These are phyloP conservation scores for Acorus gramineus DNA, from an alignment of 106 monocot species.

Conservation along the genomic window DNA sequence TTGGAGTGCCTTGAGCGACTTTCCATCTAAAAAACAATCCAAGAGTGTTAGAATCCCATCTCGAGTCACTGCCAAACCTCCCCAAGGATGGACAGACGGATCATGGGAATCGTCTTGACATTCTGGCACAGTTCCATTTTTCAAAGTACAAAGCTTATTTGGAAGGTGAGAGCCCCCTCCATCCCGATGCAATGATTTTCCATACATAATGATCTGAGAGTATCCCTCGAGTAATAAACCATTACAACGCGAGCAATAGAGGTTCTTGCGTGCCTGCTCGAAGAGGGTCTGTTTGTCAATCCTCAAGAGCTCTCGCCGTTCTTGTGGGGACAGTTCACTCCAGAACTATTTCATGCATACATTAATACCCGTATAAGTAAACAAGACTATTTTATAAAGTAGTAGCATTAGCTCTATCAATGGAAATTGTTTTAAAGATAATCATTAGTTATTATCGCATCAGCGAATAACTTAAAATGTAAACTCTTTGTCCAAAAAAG, in stretches of 20 bases:
- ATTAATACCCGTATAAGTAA: neutral
- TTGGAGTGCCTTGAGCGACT: slow-evolving; percentile 49
- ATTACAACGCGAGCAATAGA: slow-evolving; percentile 97
- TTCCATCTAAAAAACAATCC: slow-evolving; percentile 61
- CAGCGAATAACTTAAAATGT: no score
- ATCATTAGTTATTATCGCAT: no score
- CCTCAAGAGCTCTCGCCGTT: slow-evolving; percentile 56
- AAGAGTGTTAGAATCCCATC: slow-evolving; percentile 77
- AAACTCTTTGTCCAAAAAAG: no score
- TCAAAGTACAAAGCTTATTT: slow-evolving; percentile 15
- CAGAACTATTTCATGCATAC: slow-evolving; percentile 51
- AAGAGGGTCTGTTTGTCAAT: slow-evolving; percentile 88
- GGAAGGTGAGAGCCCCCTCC: slow-evolving; percentile 6
- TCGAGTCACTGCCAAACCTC: slow-evolving; percentile 67
- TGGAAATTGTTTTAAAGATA: no score
- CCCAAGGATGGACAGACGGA: slow-evolving; percentile 86
- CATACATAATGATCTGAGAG: slow-evolving; percentile 73
- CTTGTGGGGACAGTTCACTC: slow-evolving; percentile 52
- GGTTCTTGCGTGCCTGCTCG: slow-evolving; percentile 85
- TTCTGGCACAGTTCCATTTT: slow-evolving; percentile 16
- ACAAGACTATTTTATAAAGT: neutral
- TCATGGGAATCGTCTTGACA: slow-evolving; percentile 36
- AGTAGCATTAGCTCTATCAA: no score
- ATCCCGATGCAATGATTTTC: slow-evolving; percentile 69
- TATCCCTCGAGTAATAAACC: slow-evolving; percentile 88